phyloP scores from a whole-genome alignment of 805 yeast genomes.

The Cyberlindnera saturnus region DNA sequence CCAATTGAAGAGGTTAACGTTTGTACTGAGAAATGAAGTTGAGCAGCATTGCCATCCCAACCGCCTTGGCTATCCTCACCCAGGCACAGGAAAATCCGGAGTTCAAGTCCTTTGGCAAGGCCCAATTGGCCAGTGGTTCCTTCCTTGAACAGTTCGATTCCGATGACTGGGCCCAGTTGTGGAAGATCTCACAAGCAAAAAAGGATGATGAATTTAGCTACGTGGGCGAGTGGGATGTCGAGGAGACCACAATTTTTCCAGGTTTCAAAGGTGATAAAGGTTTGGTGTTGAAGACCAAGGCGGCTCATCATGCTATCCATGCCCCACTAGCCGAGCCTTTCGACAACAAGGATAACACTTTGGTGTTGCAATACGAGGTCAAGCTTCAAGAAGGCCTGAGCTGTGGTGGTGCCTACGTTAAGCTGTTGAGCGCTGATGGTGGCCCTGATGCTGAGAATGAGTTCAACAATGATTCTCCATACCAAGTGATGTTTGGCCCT shows the following conservation, averaged over 20 bases:
- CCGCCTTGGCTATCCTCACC: slow-evolving; percentile 19
- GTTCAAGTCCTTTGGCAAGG: slow-evolving; percentile 32
- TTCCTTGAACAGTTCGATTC: slow-evolving; percentile 63
- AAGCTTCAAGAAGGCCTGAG: slow-evolving; percentile 71
- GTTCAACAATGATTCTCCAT: slow-evolving; percentile 63
- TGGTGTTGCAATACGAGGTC: slow-evolving; percentile 87
- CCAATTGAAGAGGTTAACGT: background rate
- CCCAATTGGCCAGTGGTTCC: slow-evolving; percentile 34
- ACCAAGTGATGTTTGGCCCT: slow-evolving; percentile 91
- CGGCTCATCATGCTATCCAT: slow-evolving; percentile 80
- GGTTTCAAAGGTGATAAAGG: slow-evolving; percentile 68
- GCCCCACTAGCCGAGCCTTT: slow-evolving; percentile 51
- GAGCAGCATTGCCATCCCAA: slow-evolving; percentile 18
- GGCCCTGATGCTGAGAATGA: slow-evolving; percentile 31
- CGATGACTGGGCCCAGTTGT: slow-evolving; percentile 32
- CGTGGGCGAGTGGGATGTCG: slow-evolving; percentile 72
- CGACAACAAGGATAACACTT: slow-evolving; percentile 52
- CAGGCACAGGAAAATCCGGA: slow-evolving; percentile 21
- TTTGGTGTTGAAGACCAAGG: slow-evolving; percentile 66
- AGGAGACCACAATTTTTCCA: slow-evolving; percentile 50
- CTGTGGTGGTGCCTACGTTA: slow-evolving; percentile 90
- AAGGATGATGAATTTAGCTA: slow-evolving; percentile 52
- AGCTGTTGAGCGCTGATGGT: slow-evolving; percentile 50
- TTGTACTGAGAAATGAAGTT: slow-evolving; percentile 15
- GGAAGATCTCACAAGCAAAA: slow-evolving; percentile 57